Evolutionary conservation across 768 basidiomycete genomes (phyloP), one percentile per base, ranked within the genome.

Genomic region (Neoboletus brunneissimus): DNA sequence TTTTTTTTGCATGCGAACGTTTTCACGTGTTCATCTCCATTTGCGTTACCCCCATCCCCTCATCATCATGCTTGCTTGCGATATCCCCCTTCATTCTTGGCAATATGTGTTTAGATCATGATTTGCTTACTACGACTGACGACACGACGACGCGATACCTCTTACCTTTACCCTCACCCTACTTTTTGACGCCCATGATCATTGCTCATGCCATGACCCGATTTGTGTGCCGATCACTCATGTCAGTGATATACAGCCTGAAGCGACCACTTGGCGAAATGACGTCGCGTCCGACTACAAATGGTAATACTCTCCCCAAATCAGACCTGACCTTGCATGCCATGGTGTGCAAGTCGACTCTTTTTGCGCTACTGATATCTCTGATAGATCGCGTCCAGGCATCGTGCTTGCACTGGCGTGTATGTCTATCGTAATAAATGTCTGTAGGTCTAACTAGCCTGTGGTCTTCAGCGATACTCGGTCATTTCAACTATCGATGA

Each of bases 271-370:
- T 9, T 38, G 16, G 37, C 9, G 37, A n/a, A n/a, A n/a, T 34
- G 32, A 13, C 32, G 12, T 88, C 87, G 88, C 86, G 87, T 89
- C 86, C 89, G 87, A 88, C 88, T 88, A 87, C 44, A 25, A 60
- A 88, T 88, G 88, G 89, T 25, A 25, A 25, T n/a, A n/a, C n/a
- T n/a, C n/a, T n/a, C n/a, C n/a, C n/a, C n/a, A n/a, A n/a, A n/a
- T n/a, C n/a, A n/a, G n/a, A n/a, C n/a, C n/a, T n/a, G n/a, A n/a
- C n/a, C n/a, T n/a, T n/a, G n/a, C n/a, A n/a, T n/a, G n/a, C 25
- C 25, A 25, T 25, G 25, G 5, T 25, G 25, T 5, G 25, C 5
- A 25, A 25, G 5, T 25, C 5, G 25, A 25, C 25, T 25, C 25
- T 5, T 25, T 25, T 5, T 25, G 25, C 25, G n/a, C n/a, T n/a